Percentiles rank a stretch among this genome's conserved stretches.
Conservation (phyloP, 305 asterid genomes). For the Plantago coronopus region DNA sequence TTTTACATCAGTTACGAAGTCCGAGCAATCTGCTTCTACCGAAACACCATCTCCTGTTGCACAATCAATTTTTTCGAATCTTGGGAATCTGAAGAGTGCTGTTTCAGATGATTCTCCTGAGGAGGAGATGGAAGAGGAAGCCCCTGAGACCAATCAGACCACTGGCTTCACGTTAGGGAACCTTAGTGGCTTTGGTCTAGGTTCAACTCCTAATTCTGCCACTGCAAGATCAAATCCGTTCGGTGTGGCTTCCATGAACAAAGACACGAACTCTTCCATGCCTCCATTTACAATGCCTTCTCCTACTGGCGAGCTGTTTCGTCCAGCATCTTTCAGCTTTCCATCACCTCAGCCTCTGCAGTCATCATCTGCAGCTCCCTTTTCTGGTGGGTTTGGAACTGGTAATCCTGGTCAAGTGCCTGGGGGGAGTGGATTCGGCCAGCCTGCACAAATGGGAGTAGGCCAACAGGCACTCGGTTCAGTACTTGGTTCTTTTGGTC, state of each 20-base stretch:
- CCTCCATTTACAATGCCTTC: slow-evolving; percentile 41
- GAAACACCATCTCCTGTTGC: slow-evolving; percentile 31
- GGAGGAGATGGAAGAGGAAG: slow-evolving; percentile 99
- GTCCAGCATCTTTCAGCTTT: slow-evolving; percentile 84
- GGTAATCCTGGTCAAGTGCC: slow-evolving; percentile 51
- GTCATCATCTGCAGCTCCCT: slow-evolving; percentile 35
- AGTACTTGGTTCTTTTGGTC: slow-evolving; percentile 93
- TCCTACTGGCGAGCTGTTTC: slow-evolving; percentile 68
- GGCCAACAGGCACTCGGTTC: slow-evolving; percentile 90
- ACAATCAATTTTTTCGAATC: slow-evolving; percentile 34
- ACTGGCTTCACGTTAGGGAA: slow-evolving; percentile 48
- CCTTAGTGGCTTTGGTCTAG: slow-evolving; percentile 72
- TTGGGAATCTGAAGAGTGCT: slow-evolving; percentile 32
- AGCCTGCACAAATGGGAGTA: slow-evolving; percentile 67
- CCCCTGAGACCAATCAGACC: slow-evolving; percentile 66
- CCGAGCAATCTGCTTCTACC: slow-evolving; percentile 31
- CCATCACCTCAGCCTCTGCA: slow-evolving; percentile 48
- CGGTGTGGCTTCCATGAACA: slow-evolving; percentile 41
- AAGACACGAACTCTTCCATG: slow-evolving; percentile 35
- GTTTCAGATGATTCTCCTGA: slow-evolving; percentile 48
- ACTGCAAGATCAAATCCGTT: slow-evolving; percentile 63
- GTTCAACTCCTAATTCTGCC: slow-evolving; percentile 42
- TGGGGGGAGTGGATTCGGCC: slow-evolving; percentile 65
- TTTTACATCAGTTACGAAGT: slow-evolving; percentile 31
- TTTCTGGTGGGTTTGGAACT: slow-evolving; percentile 51